Conservation (phyloP, 139 green algal species). For the Closterium sp. region DNA sequence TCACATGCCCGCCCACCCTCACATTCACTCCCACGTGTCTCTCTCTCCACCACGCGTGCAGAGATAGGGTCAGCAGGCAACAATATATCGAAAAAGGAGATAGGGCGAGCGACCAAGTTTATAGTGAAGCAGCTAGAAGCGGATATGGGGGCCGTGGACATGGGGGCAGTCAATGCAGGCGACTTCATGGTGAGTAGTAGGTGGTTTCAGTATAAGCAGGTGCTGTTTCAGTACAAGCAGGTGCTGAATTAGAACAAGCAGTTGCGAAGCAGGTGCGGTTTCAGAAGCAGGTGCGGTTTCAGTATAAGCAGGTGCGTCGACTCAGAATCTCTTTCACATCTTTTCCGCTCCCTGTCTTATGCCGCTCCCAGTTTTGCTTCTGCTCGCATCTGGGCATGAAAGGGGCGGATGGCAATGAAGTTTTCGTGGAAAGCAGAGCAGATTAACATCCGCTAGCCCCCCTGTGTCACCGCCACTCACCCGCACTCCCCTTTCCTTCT, state of each 20-base stretch:
- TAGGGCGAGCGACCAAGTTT: conserved; percentile 69
- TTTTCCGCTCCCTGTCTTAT: neutral
- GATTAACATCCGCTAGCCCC: too few species aligned
- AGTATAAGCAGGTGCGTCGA: too few species aligned
- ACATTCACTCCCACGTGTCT: neutral
- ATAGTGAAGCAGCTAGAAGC: conserved; percentile 60
- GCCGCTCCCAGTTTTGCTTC: conserved; percentile 57
- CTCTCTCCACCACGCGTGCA: neutral
- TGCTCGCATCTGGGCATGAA: conserved; percentile 56
- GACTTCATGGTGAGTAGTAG: conserved; percentile 39
- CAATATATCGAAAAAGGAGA: conserved; percentile 73
- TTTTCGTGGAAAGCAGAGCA: too few species aligned
- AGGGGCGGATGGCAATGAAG: neutral
- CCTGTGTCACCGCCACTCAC: too few species aligned
- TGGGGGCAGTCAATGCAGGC: conserved; percentile 24
- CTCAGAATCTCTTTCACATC: too few species aligned
- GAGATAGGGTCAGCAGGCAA: conserved; percentile 67
- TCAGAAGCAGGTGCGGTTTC: too few species aligned
- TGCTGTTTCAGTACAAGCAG: neutral
- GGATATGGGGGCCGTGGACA: conserved; percentile 54
- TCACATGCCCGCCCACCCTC: neutral
- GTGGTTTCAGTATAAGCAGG: neutral
- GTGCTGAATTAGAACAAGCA: too few species aligned
- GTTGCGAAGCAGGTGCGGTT: too few species aligned
- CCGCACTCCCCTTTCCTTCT: too few species aligned